These are phyloP conservation scores for Fragosphaeria purpurea DNA, from an alignment of 2,329 filamentous ascomycete species.

Conservation along the genomic window DNA sequence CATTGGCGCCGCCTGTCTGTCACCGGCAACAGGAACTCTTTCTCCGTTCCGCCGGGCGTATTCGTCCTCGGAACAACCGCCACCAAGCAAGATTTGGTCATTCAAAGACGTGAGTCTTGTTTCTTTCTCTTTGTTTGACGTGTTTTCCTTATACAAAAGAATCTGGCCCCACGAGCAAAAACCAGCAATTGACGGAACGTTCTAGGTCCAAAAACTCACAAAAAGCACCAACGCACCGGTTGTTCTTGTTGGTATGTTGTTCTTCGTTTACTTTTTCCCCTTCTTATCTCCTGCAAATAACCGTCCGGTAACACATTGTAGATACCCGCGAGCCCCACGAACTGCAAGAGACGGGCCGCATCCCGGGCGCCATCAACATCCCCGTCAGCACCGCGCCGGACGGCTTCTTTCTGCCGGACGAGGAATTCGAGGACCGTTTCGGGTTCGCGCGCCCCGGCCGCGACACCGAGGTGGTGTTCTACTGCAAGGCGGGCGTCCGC, in stretches of 20 bases:
- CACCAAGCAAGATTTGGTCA: slow-evolving; percentile 32
- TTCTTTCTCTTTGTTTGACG: neutral
- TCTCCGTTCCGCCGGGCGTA: slow-evolving; percentile 15
- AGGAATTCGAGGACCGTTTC: slow-evolving; percentile 76
- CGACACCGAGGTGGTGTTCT: slow-evolving; percentile 62
- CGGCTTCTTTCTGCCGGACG: slow-evolving; percentile 61
- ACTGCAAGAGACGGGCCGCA: slow-evolving; percentile 53
- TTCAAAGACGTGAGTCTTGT: slow-evolving; percentile 32
- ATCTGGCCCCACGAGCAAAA: too few relatives aligned
- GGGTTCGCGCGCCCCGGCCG: slow-evolving; percentile 59
- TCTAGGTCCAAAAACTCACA: slow-evolving; percentile 30
- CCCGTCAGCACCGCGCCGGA: slow-evolving; percentile 70
- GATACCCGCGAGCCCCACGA: slow-evolving; percentile 68
- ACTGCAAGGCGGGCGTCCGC: slow-evolving; percentile 86
- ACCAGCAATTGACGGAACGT: too few relatives aligned
- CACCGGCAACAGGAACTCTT: too few relatives aligned
- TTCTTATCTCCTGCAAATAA: neutral
- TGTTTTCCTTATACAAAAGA: too few relatives aligned
- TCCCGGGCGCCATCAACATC: slow-evolving; percentile 75
- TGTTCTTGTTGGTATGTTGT: slow-evolving; percentile 37
- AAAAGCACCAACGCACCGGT: slow-evolving; percentile 21
- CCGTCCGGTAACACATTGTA: slow-evolving; percentile 13
- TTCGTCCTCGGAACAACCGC: slow-evolving; percentile 14
- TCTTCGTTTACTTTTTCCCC: neutral
- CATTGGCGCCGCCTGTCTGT: too few relatives aligned